Base-by-base conservation (phyloP, 2,329 filamentous ascomycete genomes). In the Arthrinium puccinioides region DNA sequence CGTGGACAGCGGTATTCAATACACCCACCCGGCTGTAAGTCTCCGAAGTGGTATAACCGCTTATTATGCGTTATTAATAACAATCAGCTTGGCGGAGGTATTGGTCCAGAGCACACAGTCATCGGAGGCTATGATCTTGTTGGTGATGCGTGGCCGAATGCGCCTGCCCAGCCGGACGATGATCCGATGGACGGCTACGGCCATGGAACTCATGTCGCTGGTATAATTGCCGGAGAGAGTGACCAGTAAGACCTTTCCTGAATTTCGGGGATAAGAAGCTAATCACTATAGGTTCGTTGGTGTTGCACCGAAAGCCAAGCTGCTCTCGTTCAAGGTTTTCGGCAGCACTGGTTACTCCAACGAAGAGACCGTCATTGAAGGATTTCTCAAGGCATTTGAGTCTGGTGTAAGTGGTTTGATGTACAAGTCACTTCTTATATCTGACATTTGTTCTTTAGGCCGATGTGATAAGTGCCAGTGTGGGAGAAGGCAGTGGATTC, bases 131-230 rank as follows among this genome's bases (percentile, higher is more conserved):
- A 42, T 18, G 46, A 48, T 30, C 42, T 46, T 15, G 39, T 44
- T 7, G 46, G 46, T 14, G 39, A 46, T 18, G n/a, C 31, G 24
- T 21, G 21, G 31, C 21, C 57, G 43, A 39, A 36, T 21, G 6
- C 20, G 24, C 15, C 34, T 37, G 26, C 28, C 21, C n/a, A 21
- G 27, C 47, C 47, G 2, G 47, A 48, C 29, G 29, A 43, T 8
- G 53, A 57, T 29, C 55, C 55, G 3, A 40, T 42, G 10, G 53
- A 56, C 20, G 38, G 46, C 1, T 20, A 43, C 13, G 54, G 52
- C 13, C 50, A 56, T 30, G 49, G 54, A n/a, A 55, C 53, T 9
- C 55, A 57, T 25, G 53, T 57, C 3, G 44, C 54, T 24, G 55
- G 55, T 6, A 59, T 59, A 15, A 44, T 59, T 30, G 55, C 55